These are phyloP conservation scores for Kazachstania sp. DNA, from an alignment of 1,139 yeast species.

Conservation along the genomic window DNA sequence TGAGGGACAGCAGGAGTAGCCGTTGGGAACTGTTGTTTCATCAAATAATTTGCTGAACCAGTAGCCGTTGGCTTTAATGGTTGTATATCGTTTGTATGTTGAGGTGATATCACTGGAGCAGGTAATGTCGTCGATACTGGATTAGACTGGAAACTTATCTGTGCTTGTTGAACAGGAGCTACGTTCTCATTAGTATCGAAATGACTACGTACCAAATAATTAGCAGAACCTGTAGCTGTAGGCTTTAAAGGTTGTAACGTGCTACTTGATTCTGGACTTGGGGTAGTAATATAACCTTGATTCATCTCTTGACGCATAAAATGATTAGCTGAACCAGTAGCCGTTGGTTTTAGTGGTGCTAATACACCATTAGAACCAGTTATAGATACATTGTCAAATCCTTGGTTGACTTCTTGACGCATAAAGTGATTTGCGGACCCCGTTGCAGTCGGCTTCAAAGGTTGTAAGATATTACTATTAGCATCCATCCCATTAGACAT, in stretches of 20 bases:
- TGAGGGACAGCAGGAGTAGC: constrained; percentile 4
- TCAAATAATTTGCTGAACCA: constrained; percentile 26
- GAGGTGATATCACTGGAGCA: not conserved
- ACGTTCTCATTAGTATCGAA: constrained; percentile 6
- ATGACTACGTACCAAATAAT: constrained; percentile 24
- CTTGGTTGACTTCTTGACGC: too few species aligned
- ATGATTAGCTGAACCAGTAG: too few species aligned
- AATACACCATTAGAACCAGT: too few species aligned
- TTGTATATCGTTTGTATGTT: constrained; percentile 5
- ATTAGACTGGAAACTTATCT: not conserved
- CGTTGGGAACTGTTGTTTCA: constrained; percentile 25
- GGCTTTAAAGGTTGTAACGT: constrained; percentile 37
- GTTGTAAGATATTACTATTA: constrained; percentile 8
- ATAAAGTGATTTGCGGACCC: constrained; percentile 13
- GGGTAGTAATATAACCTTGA: not conserved
- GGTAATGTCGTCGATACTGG: not conserved
- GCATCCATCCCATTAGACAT: not conserved
- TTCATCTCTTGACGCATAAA: too few species aligned
- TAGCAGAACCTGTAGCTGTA: constrained; percentile 48
- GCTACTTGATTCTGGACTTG: not conserved
- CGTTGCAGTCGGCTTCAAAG: constrained; percentile 38
- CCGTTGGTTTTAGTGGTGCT: too few species aligned
- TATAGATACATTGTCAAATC: too few species aligned
- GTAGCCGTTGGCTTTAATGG: constrained; percentile 29
- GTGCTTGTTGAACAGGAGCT: not conserved